Conservation (phyloP, 164 flowering plant genomes). For the Hamamelis virginiana region DNA sequence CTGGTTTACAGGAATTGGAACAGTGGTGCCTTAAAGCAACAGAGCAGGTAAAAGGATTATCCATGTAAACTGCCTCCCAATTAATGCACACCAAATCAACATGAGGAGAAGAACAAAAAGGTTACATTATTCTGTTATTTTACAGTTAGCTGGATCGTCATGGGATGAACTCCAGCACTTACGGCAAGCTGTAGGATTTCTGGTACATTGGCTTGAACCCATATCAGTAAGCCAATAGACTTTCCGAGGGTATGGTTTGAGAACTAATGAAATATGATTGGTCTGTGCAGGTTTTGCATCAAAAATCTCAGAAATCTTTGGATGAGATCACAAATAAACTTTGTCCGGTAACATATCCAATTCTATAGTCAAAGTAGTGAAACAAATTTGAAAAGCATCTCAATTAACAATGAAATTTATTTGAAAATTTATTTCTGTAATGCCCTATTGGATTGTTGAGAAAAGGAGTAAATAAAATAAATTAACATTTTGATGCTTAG, state of each 20-base stretch:
- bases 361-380: neutral
- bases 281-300: conserved; percentile 60
- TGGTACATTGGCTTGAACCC: conserved; percentile 41
- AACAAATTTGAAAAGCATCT: neutral
- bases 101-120: neutral
- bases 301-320: conserved; percentile 62
- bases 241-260: neutral
- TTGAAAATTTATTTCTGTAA: neutral
- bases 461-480: neutral
- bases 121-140: conserved; percentile 3
- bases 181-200: conserved; percentile 72
- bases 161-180: conserved; percentile 84
- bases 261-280: neutral
- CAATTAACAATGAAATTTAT: neutral
- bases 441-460: neutral
- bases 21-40: conserved; percentile 73
- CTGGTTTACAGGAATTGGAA: conserved; percentile 75
- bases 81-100: neutral
- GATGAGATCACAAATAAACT: conserved; percentile 67
- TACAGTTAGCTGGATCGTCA: conserved; percentile 62
- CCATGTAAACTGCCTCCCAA: neutral
- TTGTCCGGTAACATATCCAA: conserved; percentile 55
- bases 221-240: neutral
- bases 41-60: conserved; percentile 41
- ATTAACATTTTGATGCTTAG: neutral